phyloP scores from a whole-genome alignment of 768 basidiomycete species.

The Chalciporus chontae region DNA sequence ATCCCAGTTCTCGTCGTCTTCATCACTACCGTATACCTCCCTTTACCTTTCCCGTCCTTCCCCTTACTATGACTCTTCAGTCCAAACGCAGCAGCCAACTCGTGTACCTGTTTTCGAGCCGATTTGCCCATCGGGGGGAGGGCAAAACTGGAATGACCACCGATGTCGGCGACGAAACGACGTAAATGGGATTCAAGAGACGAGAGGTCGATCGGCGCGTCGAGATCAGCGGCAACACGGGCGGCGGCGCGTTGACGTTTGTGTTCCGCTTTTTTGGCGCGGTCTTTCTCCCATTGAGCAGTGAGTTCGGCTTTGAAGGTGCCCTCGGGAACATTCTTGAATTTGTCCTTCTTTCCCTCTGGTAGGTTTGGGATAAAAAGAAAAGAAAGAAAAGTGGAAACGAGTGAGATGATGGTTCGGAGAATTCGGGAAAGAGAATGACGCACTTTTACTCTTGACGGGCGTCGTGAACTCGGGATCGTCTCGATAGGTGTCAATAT shows the following conservation, averaged over 20 bases:
- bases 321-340: background rate
- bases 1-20: conserved; percentile 59
- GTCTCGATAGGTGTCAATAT: conserved; percentile 27
- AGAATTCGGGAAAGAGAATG: background rate
- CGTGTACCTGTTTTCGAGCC: conserved; percentile 70
- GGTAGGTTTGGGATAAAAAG: background rate
- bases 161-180: conserved; percentile 58
- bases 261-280: conserved; percentile 73
- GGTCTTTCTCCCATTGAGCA: conserved; percentile 77
- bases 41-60: conserved; percentile 37
- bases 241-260: conserved; percentile 62
- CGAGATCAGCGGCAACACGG: conserved; percentile 49
- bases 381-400: background rate
- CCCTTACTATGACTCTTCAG: conserved; percentile 80
- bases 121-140: conserved; percentile 79
- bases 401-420: too few species aligned
- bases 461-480: conserved; percentile 21
- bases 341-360: conserved; percentile 33
- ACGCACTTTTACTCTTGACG: conserved; percentile 48
- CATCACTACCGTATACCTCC: conserved; percentile 71
- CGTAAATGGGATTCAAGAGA: conserved; percentile 69
- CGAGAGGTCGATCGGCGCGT: conserved; percentile 21
- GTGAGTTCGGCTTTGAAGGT: conserved; percentile 54
- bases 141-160: conserved; percentile 50
- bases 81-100: conserved; percentile 74